These are phyloP conservation scores for Herpomyces periplanetae DNA, from an alignment of 2,329 filamentous ascomycete genomes.

Conservation along the genomic window DNA sequence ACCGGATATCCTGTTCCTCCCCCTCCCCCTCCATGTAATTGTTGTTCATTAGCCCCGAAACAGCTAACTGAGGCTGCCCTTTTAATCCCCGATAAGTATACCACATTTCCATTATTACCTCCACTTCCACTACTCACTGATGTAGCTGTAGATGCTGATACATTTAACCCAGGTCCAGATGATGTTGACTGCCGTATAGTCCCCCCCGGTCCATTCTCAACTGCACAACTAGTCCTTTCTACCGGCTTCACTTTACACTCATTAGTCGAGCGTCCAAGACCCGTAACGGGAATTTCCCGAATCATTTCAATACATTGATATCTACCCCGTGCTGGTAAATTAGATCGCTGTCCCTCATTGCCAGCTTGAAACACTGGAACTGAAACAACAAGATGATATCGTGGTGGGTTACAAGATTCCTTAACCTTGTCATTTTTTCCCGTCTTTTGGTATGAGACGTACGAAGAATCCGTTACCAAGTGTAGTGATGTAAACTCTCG, in stretches of 20 bases:
- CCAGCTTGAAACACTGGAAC: no score
- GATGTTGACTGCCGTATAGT: no score
- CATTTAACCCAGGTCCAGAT: no score
- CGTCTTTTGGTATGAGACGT: slow-evolving; percentile 6
- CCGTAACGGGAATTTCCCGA: slow-evolving; percentile 26
- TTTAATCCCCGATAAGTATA: slow-evolving; percentile 9
- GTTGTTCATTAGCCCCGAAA: slow-evolving; percentile 7
- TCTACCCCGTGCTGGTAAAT: slow-evolving; percentile 37
- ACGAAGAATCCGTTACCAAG: slow-evolving; percentile 16
- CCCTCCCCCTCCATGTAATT: slow-evolving; percentile 7
- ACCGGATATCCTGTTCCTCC: slow-evolving; percentile 3
- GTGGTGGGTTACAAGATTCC: no score
- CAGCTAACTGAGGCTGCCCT: slow-evolving; percentile 9
- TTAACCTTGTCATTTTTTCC: no score
- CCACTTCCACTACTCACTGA: slow-evolving; percentile 3
- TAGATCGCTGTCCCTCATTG: no score
- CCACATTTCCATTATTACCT: slow-evolving; percentile 3
- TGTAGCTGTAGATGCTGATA: slow-evolving; percentile 9
- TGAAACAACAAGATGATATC: no score
- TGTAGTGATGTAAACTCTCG: slow-evolving; percentile 55
- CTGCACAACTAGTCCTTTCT: slow-evolving; percentile 5
- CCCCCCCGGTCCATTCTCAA: slow-evolving; percentile 9
- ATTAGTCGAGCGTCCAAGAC: slow-evolving; percentile 10
- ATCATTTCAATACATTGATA: slow-evolving; percentile 84
- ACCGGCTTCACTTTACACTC: slow-evolving; percentile 2